Base-by-base conservation (phyloP, 495 filamentous ascomycete genomes). In the Corynascus novoguineensis region DNA sequence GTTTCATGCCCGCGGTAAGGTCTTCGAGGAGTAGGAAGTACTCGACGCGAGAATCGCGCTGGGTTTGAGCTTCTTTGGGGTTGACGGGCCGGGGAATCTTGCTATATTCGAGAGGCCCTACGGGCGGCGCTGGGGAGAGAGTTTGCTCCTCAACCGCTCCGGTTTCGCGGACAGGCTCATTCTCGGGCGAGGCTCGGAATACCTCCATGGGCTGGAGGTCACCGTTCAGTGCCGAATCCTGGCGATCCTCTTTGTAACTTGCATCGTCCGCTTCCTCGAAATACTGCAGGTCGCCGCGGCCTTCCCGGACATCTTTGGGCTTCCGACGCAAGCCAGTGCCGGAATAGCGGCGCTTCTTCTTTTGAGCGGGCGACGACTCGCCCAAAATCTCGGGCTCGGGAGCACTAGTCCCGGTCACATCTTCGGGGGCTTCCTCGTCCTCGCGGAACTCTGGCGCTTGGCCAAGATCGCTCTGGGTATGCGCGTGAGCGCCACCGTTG, bases 21-120 rank as follows among this genome's bases (percentile, higher is more conserved):
- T 98, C 93, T 72, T 98, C 93, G n/a, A 98, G 76, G 0, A 98
- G 78, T 8, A 98, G 78, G 70, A 98, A 98, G 63, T 92, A 92
- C 66, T 96, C 88, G 24, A 93, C 87, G 15, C 92, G 80, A 15
- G 77, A 77, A 50, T 79, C 74, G 22, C 62, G 73, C 62, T 78
- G 75, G 22, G 83, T 80, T 60, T 90, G 88, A 1, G 89, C 89
- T 67, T 93, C 83, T 65, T 89, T 89, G 2, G 90, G 88, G 64
- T 93, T 92, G 53, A 82, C 47, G 64, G 76, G 68, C 46, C 75
- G 60, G 55, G 75, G 67, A 19, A 78, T 73, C 55, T 59, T 75
- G 56, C 61, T 66, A 42, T 70, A 68, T 28, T 72, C 71, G 31
- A 53, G 51, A 11, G 56, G 69, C 12, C 61, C 69, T 48, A 60